These are phyloP conservation scores for Ciborinia camelliae DNA, from an alignment of 2,329 filamentous ascomycete genomes.

Conservation along the genomic window DNA sequence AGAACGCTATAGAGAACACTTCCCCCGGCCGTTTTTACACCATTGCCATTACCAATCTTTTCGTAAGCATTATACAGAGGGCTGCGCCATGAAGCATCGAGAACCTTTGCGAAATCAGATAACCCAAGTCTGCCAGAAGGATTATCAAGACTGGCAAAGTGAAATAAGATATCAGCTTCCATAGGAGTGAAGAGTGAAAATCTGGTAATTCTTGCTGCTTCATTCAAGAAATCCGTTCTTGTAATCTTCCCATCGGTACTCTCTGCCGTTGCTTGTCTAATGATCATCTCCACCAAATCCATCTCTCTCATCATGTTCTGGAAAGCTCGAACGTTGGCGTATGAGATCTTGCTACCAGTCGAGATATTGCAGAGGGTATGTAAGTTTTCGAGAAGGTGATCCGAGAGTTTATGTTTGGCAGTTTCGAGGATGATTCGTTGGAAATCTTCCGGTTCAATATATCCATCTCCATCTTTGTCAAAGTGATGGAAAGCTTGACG, in stretches of 20 bases:
- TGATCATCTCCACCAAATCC: slow-evolving; percentile 92
- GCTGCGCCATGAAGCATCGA: slow-evolving; percentile 87
- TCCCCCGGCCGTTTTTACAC: slow-evolving; percentile 51
- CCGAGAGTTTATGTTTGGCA: slow-evolving; percentile 91
- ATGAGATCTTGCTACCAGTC: slow-evolving; percentile 87
- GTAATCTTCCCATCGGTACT: slow-evolving; percentile 91
- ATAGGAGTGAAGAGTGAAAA: slow-evolving; percentile 97
- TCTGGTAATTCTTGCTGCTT: slow-evolving; percentile 83
- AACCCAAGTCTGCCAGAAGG: slow-evolving; percentile 81
- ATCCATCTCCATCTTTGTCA: slow-evolving; percentile 88
- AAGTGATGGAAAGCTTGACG: slow-evolving; percentile 91
- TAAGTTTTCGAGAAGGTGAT: slow-evolving; percentile 88
- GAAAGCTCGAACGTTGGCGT: slow-evolving; percentile 95
- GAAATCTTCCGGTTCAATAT: slow-evolving; percentile 93
- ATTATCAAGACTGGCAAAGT: slow-evolving; percentile 91
- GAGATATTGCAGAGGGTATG: slow-evolving; percentile 94
- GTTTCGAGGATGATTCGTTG: slow-evolving; percentile 95
- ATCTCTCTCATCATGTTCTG: slow-evolving; percentile 98
- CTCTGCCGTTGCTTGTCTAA: slow-evolving; percentile 80
- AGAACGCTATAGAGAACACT: slow-evolving; percentile 61
- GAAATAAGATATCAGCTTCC: slow-evolving; percentile 98
- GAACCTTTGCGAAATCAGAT: slow-evolving; percentile 86
- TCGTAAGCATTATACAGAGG: slow-evolving; percentile 39
- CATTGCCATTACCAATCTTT: slow-evolving; percentile 38
- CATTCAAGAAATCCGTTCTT: slow-evolving; percentile 87